Percentiles rank a stretch among this genome's conserved stretches.
phyloP scores from a whole-genome alignment of 1,284 basidiomycete species.

The Phylloporus sp. region DNA sequence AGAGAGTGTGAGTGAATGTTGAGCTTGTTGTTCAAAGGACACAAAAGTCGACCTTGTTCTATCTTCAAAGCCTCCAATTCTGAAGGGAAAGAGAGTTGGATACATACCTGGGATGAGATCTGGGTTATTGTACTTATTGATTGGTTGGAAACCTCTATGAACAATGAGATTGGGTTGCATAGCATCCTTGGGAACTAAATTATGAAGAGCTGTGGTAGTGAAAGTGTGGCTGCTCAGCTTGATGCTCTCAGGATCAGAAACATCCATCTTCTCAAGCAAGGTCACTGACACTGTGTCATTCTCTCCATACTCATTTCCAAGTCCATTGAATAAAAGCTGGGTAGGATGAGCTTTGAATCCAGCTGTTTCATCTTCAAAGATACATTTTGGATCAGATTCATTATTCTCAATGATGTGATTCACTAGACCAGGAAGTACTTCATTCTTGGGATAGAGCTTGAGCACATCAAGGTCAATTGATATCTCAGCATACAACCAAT shows the following conservation, averaged over 20 bases:
- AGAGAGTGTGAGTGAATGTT: too few relatives aligned
- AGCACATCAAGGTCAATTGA: not conserved
- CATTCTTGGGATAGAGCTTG: not conserved
- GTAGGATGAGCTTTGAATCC: not conserved
- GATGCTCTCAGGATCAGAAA: not conserved
- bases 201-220: not conserved
- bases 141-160: too few relatives aligned
- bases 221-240: not conserved
- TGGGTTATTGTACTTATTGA: too few relatives aligned
- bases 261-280: not conserved
- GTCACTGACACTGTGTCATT: not conserved
- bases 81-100: too few relatives aligned
- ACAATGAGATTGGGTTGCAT: too few relatives aligned
- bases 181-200: constrained; percentile 14
- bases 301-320: not conserved
- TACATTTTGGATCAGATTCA: not conserved
- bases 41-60: too few relatives aligned
- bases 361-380: not conserved
- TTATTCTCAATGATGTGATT: not conserved
- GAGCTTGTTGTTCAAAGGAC: too few relatives aligned
- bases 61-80: too few relatives aligned
- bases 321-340: not conserved
- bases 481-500: not conserved
- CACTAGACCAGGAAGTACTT: not conserved
- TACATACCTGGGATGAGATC: too few relatives aligned